phyloP scores from a whole-genome alignment of 345 rosid genomes.

The Aegle marmelos region DNA sequence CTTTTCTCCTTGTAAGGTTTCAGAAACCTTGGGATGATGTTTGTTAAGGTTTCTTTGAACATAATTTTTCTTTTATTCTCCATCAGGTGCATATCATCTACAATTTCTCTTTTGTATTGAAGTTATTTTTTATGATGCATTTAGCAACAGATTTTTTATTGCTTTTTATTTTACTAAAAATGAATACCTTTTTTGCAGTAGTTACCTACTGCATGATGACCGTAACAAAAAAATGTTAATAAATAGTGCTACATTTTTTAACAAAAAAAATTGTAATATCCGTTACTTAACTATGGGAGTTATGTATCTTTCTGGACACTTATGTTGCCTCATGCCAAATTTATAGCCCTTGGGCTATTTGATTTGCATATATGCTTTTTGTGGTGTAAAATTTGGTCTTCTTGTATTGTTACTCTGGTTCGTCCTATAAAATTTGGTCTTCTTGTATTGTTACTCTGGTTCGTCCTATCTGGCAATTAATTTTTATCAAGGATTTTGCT shows the following conservation, averaged over 20 bases:
- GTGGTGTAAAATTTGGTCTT: neutral
- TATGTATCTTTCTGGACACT: neutral
- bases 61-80: neutral
- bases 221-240: neutral
- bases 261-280: neutral
- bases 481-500: neutral
- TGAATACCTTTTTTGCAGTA: neutral
- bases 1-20: conserved; percentile 42
- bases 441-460: neutral
- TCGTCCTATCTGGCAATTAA: neutral
- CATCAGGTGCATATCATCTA: neutral
- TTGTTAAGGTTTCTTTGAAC: neutral
- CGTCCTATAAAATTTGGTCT: neutral
- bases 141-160: neutral
- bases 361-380: neutral
- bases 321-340: neutral
- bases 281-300: neutral
- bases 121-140: neutral
- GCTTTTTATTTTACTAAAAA: neutral
- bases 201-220: neutral
- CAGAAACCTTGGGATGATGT: neutral
- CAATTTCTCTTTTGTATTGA: neutral
- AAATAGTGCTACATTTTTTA: neutral
- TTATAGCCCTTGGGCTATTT: neutral
- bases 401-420: neutral